Percentiles rank a stretch among this genome's conserved stretches.
phyloP scores from a whole-genome alignment of 169 alveolate species.

The Ichthyophthirius multifiliis region DNA sequence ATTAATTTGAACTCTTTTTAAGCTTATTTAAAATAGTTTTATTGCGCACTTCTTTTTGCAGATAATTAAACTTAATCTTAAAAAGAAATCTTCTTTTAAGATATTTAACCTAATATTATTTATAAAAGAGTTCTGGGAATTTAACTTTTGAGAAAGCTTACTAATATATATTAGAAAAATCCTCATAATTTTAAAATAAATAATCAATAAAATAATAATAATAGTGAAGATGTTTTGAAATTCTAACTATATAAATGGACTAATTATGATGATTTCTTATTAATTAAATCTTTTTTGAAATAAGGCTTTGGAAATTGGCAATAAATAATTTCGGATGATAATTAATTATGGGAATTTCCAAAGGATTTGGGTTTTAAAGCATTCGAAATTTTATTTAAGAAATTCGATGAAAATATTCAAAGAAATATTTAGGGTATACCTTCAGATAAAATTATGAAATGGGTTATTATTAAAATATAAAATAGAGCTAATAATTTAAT shows the following conservation, averaged over 20 bases:
- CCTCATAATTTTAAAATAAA: not conserved
- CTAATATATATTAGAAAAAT: no score
- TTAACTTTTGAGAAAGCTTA: no score
- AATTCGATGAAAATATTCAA: not conserved
- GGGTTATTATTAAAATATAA: not conserved
- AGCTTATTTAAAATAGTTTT: no score
- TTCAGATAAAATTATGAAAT: not conserved
- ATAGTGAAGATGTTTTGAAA: no score
- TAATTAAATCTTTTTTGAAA: conserved; percentile 11
- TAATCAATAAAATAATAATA: not conserved
- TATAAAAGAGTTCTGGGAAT: no score
- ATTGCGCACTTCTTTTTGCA: no score
- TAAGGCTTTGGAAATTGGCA: conserved; percentile 32
- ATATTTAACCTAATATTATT: no score
- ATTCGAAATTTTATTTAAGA: not conserved
- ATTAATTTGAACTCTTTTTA: no score
- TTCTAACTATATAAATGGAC: conserved; percentile 22
- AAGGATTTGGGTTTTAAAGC: not conserved
- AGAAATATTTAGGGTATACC: not conserved
- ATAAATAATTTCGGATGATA: not conserved
- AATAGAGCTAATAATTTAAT: conserved; percentile 1
- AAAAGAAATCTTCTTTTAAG: no score
- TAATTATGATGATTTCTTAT: conserved; percentile 31
- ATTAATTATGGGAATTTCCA: not conserved
- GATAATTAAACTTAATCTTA: no score